Evolutionary conservation across 2,329 filamentous ascomycete species (phyloP).

Genomic region (Chrysoporthe cubensis): DNA sequence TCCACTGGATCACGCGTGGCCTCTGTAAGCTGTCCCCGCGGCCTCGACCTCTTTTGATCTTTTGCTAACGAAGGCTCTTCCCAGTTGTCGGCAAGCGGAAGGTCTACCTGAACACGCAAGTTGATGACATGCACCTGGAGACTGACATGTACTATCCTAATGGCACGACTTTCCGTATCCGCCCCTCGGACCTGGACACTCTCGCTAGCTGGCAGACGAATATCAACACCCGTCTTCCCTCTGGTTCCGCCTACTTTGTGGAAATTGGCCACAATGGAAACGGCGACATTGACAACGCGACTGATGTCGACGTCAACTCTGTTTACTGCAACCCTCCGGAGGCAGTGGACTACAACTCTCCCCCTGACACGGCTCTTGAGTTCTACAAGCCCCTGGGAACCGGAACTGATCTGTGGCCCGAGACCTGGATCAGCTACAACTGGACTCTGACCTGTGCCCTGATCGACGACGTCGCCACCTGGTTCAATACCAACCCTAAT

Average conservation of each 20-base stretch:
- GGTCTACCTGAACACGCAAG: slow-evolving; percentile 58
- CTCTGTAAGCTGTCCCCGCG: slow-evolving; percentile 41
- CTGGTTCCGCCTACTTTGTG: slow-evolving; percentile 55
- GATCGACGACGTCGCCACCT: slow-evolving; percentile 54
- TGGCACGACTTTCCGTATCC: slow-evolving; percentile 54
- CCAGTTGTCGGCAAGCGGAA: slow-evolving; percentile 56
- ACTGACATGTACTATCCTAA: slow-evolving; percentile 53
- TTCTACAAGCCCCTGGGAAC: slow-evolving; percentile 53
- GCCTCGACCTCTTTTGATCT: slow-evolving; percentile 33
- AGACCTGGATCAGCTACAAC: slow-evolving; percentile 53
- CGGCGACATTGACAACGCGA: slow-evolving; percentile 55
- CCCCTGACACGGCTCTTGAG: slow-evolving; percentile 50
- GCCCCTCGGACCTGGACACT: slow-evolving; percentile 49
- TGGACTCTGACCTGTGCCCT: slow-evolving; percentile 55
- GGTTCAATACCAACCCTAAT: slow-evolving; percentile 60
- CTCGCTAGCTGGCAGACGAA: slow-evolving; percentile 47
- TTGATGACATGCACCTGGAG: slow-evolving; percentile 65
- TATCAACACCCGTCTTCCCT: slow-evolving; percentile 51
- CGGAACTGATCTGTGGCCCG: slow-evolving; percentile 53
- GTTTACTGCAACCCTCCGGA: slow-evolving; percentile 44
- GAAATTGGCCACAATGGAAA: slow-evolving; percentile 59
- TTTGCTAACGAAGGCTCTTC: not conserved
- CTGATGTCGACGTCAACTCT: slow-evolving; percentile 50
- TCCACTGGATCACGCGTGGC: slow-evolving; percentile 64
- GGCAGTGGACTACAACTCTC: slow-evolving; percentile 50